Percentiles rank a stretch among this genome's conserved stretches.
Conservation (phyloP, 192 early-diverging fungal species). For the Coemansia biformis region DNA sequence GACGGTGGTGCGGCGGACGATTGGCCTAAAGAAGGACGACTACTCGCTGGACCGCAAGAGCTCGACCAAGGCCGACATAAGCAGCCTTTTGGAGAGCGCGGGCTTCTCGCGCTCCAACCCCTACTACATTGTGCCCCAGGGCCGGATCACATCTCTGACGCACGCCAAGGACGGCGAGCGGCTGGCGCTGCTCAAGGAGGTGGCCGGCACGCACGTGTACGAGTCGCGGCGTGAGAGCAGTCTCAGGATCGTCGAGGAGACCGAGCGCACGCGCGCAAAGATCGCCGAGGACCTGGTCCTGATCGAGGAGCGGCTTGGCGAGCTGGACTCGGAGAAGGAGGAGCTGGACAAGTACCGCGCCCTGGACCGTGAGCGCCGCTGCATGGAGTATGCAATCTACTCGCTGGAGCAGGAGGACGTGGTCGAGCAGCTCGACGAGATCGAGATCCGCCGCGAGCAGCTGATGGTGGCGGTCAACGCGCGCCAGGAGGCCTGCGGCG, state of each 20-base stretch:
- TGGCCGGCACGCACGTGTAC: conserved; percentile 96
- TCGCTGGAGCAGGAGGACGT: conserved; percentile 81
- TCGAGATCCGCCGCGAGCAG: conserved; percentile 49
- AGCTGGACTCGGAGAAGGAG: conserved; percentile 91
- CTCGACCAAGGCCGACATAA: conserved; percentile 86
- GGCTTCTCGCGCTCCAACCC: conserved; percentile 97
- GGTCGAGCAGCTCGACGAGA: conserved; percentile 69
- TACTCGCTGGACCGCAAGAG: conserved; percentile 94
- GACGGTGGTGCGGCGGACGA: conserved; percentile 84
- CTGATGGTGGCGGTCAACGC: conserved; percentile 56
- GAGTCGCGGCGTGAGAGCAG: conserved; percentile 86
- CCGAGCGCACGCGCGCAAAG: conserved; percentile 72
- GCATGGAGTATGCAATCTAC: conserved; percentile 91
- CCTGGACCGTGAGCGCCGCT: conserved; percentile 77
- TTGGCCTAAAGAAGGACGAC: conserved; percentile 96
- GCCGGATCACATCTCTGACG: conserved; percentile 82
- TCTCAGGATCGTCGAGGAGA: conserved; percentile 89
- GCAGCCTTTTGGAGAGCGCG: conserved; percentile 90
- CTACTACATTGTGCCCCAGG: conserved; percentile 98
- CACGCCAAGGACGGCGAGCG: conserved; percentile 91
- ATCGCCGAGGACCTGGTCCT: conserved; percentile 83
- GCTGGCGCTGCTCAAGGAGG: conserved; percentile 87
- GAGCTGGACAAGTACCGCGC: conserved; percentile 86
- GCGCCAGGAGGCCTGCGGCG: conserved; percentile 53
- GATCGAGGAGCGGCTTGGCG: conserved; percentile 82